Conservation (phyloP, 164 flowering plant genomes). For the Aristolochia fimbriata region DNA sequence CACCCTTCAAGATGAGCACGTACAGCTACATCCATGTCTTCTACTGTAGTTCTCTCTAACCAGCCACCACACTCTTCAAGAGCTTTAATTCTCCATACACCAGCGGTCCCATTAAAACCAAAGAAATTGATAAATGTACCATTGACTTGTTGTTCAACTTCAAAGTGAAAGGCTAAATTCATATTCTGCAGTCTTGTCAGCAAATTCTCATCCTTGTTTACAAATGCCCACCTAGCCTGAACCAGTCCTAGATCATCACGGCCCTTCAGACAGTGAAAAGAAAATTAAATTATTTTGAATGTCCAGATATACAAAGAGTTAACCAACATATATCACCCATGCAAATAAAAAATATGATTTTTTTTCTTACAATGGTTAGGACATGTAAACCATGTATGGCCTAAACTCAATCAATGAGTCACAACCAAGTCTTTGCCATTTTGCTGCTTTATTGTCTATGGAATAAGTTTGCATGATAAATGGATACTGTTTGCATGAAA, state of each 20-base stretch:
- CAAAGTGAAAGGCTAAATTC: constrained; percentile 84
- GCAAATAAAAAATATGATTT: too few species aligned
- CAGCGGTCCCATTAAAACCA: constrained; percentile 98
- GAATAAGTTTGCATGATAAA: too few species aligned
- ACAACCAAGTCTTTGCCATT: too few species aligned
- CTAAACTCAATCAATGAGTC: too few species aligned
- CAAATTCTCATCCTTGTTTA: constrained; percentile 96
- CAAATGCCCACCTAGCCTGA: constrained; percentile 89
- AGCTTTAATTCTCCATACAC: constrained; percentile 97
- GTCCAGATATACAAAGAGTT: neutral
- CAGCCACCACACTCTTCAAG: constrained; percentile 96
- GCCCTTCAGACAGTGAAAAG: constrained; percentile 38
- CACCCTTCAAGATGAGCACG: constrained; percentile 96
- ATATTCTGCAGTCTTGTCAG: constrained; percentile 93
- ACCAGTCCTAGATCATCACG: constrained; percentile 78
- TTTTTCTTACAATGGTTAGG: too few species aligned
- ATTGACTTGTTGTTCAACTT: constrained; percentile 97
- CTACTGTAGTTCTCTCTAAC: constrained; percentile 95
- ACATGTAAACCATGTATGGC: too few species aligned
- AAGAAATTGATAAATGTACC: constrained; percentile 83
- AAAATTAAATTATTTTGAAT: neutral
- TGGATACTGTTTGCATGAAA: too few species aligned
- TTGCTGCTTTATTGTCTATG: too few species aligned
- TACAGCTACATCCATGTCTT: constrained; percentile 97
- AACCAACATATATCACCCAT: too few species aligned